Percentiles rank a stretch among this genome's conserved stretches.
Evolutionary conservation across 2,329 filamentous ascomycete species (phyloP).

Genomic region (Hymenoscyphus repandus): DNA sequence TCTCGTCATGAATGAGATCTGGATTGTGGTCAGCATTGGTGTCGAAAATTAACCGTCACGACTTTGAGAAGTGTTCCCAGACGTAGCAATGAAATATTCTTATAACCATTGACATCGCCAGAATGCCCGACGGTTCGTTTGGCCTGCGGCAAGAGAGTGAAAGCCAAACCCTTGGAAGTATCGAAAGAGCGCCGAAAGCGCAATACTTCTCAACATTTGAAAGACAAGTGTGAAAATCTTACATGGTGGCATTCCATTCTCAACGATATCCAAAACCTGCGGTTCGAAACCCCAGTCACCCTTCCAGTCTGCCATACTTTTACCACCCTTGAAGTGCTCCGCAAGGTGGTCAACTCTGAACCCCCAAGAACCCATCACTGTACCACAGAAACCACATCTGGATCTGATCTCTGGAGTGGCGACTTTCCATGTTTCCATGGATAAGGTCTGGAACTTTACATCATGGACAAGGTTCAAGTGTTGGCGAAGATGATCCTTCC

Average conservation of each 20-base stretch:
- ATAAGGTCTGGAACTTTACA: constrained; percentile 54
- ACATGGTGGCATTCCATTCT: constrained; percentile 64
- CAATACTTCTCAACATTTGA: constrained; percentile 18
- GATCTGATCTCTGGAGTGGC: constrained; percentile 57
- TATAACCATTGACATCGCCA: too few relatives aligned
- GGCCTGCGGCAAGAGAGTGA: too few relatives aligned
- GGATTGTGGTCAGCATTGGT: constrained; percentile 8
- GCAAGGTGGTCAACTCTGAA: constrained; percentile 57
- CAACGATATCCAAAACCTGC: constrained; percentile 56
- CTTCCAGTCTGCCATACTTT: constrained; percentile 64
- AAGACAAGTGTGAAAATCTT: constrained; percentile 32
- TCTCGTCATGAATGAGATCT: constrained; percentile 62
- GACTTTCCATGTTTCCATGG: constrained; percentile 60
- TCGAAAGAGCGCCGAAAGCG: constrained; percentile 4
- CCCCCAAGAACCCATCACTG: constrained; percentile 57
- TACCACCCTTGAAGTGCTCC: constrained; percentile 63
- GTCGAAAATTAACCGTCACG: too few relatives aligned
- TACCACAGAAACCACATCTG: constrained; percentile 60
- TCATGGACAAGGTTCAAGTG: constrained; percentile 59
- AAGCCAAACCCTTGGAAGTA: too few relatives aligned
- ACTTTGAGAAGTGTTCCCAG: too few relatives aligned
- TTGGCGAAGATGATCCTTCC: constrained; percentile 63
- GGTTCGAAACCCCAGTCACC: constrained; percentile 64
- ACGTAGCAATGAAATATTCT: too few relatives aligned
- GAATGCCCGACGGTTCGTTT: too few relatives aligned